phyloP scores from a whole-genome alignment of 495 filamentous ascomycete species.

The Hypoxylon cercidicola region DNA sequence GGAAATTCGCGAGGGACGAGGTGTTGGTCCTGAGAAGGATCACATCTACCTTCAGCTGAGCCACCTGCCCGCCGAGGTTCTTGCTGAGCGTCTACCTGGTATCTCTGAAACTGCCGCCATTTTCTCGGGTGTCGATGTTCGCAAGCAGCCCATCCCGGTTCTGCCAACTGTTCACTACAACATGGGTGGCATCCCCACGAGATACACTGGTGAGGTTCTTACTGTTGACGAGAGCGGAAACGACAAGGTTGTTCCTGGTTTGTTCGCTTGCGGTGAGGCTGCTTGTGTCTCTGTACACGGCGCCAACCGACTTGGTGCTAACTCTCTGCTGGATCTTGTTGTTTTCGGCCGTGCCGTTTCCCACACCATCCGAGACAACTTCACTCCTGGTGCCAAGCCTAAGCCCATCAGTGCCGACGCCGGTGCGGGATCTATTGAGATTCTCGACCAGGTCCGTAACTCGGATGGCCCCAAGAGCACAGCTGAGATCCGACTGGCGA shows the following conservation, averaged over 20 bases:
- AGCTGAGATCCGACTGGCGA: slow-evolving; percentile 84
- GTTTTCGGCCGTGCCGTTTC: slow-evolving; percentile 97
- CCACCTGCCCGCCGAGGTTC: slow-evolving; percentile 88
- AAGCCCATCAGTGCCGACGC: slow-evolving; percentile 82
- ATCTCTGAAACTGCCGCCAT: slow-evolving; percentile 98
- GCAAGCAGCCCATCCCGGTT: slow-evolving; percentile 96
- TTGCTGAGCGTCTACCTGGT: slow-evolving; percentile 96
- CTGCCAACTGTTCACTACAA: slow-evolving; percentile 99
- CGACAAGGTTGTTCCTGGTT: slow-evolving; percentile 92
- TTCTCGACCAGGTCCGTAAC: slow-evolving; percentile 86
- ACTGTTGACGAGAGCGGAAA: slow-evolving; percentile 83
- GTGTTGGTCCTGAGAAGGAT: slow-evolving; percentile 95
- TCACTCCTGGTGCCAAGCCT: slow-evolving; percentile 79
- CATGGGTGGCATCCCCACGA: slow-evolving; percentile 98
- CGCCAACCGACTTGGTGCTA: slow-evolving; percentile 96
- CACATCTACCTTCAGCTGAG: slow-evolving; percentile 97
- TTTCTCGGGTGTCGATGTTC: slow-evolving; percentile 95
- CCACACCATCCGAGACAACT: slow-evolving; percentile 92
- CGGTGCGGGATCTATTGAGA: slow-evolving; percentile 83
- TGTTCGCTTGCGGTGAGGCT: slow-evolving; percentile 96
- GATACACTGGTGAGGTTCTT: slow-evolving; percentile 95
- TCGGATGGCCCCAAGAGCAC: slow-evolving; percentile 86
- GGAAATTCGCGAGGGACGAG: slow-evolving; percentile 96
- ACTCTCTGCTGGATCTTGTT: slow-evolving; percentile 96
- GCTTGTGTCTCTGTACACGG: slow-evolving; percentile 98